These are phyloP conservation scores for Jaenimonas drosophilae DNA, from an alignment of 208 protist species.

Conservation along the genomic window DNA sequence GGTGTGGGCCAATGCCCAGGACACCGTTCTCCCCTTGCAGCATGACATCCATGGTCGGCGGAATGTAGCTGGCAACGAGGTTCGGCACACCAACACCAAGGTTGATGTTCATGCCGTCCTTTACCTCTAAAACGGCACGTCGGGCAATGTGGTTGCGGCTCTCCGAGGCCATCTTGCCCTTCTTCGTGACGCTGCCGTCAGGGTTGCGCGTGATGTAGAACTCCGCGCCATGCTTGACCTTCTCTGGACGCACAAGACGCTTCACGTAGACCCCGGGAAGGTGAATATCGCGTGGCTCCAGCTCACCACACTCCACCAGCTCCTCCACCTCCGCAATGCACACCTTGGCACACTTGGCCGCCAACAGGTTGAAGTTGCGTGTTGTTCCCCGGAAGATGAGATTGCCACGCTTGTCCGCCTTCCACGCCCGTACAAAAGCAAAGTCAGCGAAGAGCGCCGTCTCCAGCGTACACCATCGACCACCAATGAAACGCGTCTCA, in stretches of 20 bases:
- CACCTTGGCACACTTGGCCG: slow-evolving; percentile 74
- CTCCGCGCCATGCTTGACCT: slow-evolving; percentile 4
- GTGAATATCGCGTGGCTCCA: slow-evolving; percentile 86
- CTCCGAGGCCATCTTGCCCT: neutral
- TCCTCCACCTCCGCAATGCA: slow-evolving; percentile 93
- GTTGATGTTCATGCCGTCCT: slow-evolving; percentile 93
- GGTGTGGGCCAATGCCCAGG: slow-evolving; percentile 86
- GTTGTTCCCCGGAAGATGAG: slow-evolving; percentile 76
- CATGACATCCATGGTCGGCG: slow-evolving; percentile 50
- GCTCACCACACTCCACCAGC: slow-evolving; percentile 77
- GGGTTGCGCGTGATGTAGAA: neutral
- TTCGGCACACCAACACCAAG: slow-evolving; percentile 94
- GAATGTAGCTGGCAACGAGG: slow-evolving; percentile 77
- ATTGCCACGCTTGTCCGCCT: slow-evolving; percentile 75
- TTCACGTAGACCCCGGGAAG: slow-evolving; percentile 89
- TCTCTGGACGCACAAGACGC: slow-evolving; percentile 43
- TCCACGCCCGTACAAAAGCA: slow-evolving; percentile 87
- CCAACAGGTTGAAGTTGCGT: slow-evolving; percentile 87
- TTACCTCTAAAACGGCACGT: slow-evolving; percentile 86
- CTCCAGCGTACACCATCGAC: slow-evolving; percentile 77
- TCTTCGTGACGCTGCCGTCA: slow-evolving; percentile 1
- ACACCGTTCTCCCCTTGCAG: slow-evolving; percentile 85
- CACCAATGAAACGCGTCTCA: slow-evolving; percentile 73
- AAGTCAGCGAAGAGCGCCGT: slow-evolving; percentile 85
- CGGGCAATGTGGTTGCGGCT: slow-evolving; percentile 52